Conservation (phyloP, 73 alveolate genomes). For the Paramecium sexaurelia region DNA sequence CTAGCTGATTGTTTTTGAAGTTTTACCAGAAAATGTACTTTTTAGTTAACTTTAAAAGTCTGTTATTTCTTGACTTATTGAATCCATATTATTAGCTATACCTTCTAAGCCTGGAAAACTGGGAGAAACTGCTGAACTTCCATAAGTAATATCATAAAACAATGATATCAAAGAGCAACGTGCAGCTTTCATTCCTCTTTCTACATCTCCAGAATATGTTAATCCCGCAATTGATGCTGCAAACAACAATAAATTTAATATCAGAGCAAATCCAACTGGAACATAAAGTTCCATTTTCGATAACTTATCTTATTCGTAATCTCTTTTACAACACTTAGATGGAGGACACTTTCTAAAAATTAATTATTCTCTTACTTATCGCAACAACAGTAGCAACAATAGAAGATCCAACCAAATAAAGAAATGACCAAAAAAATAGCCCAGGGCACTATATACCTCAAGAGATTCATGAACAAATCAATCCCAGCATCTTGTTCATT, state of each 20-base stretch:
- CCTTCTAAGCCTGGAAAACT: slow-evolving; percentile 29
- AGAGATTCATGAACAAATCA: neutral
- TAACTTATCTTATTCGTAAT: neutral
- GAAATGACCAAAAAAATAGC: slow-evolving; percentile 25
- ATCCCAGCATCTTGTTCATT: neutral
- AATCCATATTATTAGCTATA: neutral
- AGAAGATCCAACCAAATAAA: slow-evolving; percentile 47
- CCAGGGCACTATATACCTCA: slow-evolving; percentile 47
- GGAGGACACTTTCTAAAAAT: slow-evolving; percentile 50
- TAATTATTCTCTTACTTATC: slow-evolving; percentile 42
- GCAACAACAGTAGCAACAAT: slow-evolving; percentile 52
- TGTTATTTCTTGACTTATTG: neutral
- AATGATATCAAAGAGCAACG: neutral
- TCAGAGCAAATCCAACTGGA: neutral
- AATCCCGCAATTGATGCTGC: slow-evolving; percentile 51
- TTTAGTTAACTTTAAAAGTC: neutral
- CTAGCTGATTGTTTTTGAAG: neutral
- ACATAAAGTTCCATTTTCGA: neutral
- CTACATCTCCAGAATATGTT: slow-evolving; percentile 13
- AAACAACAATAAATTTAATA: neutral
- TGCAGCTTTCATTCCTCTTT: neutral
- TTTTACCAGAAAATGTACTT: neutral
- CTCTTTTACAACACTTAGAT: slow-evolving; percentile 44
- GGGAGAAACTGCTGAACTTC: neutral
- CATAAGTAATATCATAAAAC: neutral